Evolutionary conservation across 1,284 basidiomycete genomes (phyloP), one percentile per base, ranked within the genome.

Genomic region (Xerocomus minutiporus): DNA sequence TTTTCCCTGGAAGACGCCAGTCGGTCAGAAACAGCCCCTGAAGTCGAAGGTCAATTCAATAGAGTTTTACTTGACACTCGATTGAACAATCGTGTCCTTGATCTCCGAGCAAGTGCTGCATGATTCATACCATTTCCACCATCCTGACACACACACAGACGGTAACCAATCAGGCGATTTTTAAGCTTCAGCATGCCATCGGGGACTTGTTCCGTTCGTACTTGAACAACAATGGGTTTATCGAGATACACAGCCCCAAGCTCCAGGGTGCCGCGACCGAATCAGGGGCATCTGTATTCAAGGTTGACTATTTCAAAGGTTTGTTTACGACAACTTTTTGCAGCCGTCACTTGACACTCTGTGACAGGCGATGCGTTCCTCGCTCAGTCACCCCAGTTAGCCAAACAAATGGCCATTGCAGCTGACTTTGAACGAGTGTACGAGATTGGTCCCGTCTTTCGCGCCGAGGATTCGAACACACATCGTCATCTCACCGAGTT

Each of bases 331-430:
- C n/a, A 34, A 20, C 35, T 34, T 45, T 47, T 32, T 48, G 31
- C 8, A 2, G 8, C n/a, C 17, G 3, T 56, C 40, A 29, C 4
- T 54, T 63, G 11, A 64, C 28, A 8, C 50, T 40, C 23, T 6
- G 5, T 59, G 32, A 5, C 46, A 90, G 92, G 91, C 36, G 82
- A 75, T 59, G 97, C 97, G 1, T 99, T 83, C 78, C 82, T 99
- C 28, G 97, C 97, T 7, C 97, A 99, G 72, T 93, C 88, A 46
- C 97, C 97, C 41, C 97, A 99, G 71, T 79, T 99, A 13, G 92
- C 93, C 46, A 99, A 99, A 74, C 97, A 99, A 74, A 99, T 99
- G 97, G 93, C 91, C 55, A 99, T 99, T 62, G 93, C 96, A 34
- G 93, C 93, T 56, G 97, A 99, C 75, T 95, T 99, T 71, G 96